These are phyloP conservation scores for Hanseniaspora occidentalis DNA, from an alignment of 805 yeast genomes.

Conservation along the genomic window DNA sequence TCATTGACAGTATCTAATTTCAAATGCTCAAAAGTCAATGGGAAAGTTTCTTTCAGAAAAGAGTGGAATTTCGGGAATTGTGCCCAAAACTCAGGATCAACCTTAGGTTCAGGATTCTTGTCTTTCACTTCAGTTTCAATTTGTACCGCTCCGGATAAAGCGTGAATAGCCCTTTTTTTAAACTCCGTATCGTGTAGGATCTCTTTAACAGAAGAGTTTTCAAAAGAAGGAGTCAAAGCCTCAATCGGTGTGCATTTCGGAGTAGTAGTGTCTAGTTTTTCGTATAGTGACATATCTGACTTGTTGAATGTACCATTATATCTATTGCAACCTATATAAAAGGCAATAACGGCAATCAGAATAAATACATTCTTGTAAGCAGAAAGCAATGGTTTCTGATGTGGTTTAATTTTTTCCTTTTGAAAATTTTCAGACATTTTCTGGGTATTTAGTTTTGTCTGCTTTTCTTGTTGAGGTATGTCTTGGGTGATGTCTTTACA, in stretches of 20 bases:
- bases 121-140: conserved; percentile 58
- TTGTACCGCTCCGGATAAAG: conserved; percentile 45
- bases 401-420: too few relatives aligned
- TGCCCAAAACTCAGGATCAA: conserved; percentile 32
- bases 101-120: conserved; percentile 25
- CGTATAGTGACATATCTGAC: too few relatives aligned
- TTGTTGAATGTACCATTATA: too few relatives aligned
- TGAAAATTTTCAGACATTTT: too few relatives aligned
- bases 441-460: too few relatives aligned
- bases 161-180: conserved; percentile 29
- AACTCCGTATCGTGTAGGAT: conserved; percentile 25
- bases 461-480: too few relatives aligned
- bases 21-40: conserved; percentile 35
- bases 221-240: conserved; percentile 16
- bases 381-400: too few relatives aligned
- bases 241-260: conserved; percentile 11
- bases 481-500: too few relatives aligned
- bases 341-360: too few relatives aligned
- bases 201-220: conserved; percentile 12
- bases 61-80: conserved; percentile 36
- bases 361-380: too few relatives aligned
- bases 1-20: conserved; percentile 45
- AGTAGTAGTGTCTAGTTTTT: too few relatives aligned
- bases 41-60: conserved; percentile 44
- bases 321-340: too few relatives aligned